Conservation (phyloP, 306 rosid species). For the Vigna unguiculata region DNA sequence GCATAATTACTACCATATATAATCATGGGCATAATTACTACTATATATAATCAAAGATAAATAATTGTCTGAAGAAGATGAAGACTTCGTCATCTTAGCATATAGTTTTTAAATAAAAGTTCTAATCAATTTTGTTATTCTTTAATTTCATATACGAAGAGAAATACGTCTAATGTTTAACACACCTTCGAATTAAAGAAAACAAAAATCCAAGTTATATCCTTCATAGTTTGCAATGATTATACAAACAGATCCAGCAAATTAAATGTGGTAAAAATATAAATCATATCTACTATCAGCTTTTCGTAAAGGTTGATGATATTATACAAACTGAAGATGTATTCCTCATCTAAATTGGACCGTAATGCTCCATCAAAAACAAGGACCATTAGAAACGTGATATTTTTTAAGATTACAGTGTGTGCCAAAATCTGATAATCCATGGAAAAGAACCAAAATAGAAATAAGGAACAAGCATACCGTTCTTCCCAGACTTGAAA, state of each 20-base stretch:
- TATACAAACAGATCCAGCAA: neutral
- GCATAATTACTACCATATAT: neutral
- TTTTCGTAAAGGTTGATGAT: neutral
- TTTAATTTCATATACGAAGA: neutral
- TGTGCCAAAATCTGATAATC: neutral
- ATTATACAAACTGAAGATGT: neutral
- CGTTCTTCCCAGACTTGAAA: conserved; percentile 84
- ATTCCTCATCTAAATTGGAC: neutral
- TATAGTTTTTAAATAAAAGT: too few relatives aligned
- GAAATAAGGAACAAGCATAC: conserved; percentile 45
- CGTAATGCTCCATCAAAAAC: neutral
- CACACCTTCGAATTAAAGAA: neutral
- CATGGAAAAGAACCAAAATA: neutral
- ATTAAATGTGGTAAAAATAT: neutral
- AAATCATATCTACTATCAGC: conserved; percentile 1
- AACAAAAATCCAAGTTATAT: neutral
- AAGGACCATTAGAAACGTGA: neutral
- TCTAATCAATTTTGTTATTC: neutral
- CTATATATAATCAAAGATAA: neutral
- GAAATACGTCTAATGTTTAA: neutral
- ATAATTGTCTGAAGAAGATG: neutral
- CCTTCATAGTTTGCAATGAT: neutral
- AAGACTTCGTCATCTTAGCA: neutral
- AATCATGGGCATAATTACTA: neutral
- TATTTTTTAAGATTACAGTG: neutral